Base-by-base conservation (phyloP, 495 filamentous ascomycete genomes). In the Aspergillus heteromorphus region DNA sequence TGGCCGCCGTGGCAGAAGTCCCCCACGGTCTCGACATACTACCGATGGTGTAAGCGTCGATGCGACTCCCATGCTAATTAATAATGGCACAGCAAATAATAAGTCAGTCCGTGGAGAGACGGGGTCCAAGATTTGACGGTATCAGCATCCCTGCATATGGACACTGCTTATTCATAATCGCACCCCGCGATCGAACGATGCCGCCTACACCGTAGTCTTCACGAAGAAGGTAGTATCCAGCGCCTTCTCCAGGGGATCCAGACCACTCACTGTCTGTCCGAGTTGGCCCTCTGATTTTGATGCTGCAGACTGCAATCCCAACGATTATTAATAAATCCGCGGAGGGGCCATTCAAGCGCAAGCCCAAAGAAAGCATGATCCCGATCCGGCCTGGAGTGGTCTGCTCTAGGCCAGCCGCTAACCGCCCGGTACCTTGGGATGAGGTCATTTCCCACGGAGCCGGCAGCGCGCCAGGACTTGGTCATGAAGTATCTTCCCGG, bases 391-490 rank as follows among this genome's bases (percentile, higher is more conserved):
- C 11, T 38, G 34, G 34, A 38, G 2, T 38, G 40, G 48, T 30
- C 36, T 50, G 43, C 43, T 51, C 50, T 52, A 49, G 49, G 45
- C 49, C 43, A 25, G 45, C n/a, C 58, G 58, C 58, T 61, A 61
- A 45, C 23, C 19, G 25, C 3, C 13, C 43, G 51, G 55, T 63
- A 63, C 56, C 53, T 57, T 61, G 31, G 50, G 27, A 63, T 63
- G 60, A 63, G 56, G 60, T 63, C 60, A 62, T 58, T 34, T 41
- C 19, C 23, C 52, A 59, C 53, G 50, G 59, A 40, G 23, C 52
- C 40, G 19, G 45, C 50, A 58, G 52, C 57, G 47, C 41, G 41
- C 8, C 42, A 51, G 56, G 58, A 60, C 53, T 45, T 60, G 36
- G 54, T 20, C 16, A n/a, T 20, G 17, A 57, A 61, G 55, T 55